Base-by-base conservation (phyloP, 2,329 filamentous ascomycete genomes). In the Aureobasidium sp. region DNA sequence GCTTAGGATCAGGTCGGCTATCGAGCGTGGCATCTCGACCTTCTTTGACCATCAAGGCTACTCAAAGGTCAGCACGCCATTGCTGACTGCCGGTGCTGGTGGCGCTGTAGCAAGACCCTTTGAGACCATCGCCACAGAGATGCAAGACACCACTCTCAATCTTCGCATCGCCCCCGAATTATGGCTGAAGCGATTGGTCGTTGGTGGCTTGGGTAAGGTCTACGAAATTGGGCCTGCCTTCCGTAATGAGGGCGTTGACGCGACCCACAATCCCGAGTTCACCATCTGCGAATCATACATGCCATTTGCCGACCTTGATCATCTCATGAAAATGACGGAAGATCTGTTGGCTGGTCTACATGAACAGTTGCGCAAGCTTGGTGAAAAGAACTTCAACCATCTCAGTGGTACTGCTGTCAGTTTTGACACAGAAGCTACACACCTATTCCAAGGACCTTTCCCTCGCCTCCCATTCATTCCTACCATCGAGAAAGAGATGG, bases 221-320 rank as follows among this genome's bases (percentile, higher is more conserved):
- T 98, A 94, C 64, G 93, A 98, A 70, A 90, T 98, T 59, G 93
- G 93, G 0, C 85, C 88, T 3, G 83, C 84, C 11, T 98, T 98
- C 70, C 82, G 93, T 38, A 98, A 98, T 66, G 93, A 98, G 72
- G 78, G 79, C 1, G 69, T 95, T 30, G 90, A 96, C 67, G 80
- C 79, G 25, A 95, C 89, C 0, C 93, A 98, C 67, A 98, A 98
- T 65, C 91, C 93, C 0, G 93, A 98, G 66, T 98, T 97, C 71
- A 93, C 88, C 39, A 97, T 88, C 56, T 97, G 91, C 74, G 93
- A 98, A 71, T 97, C 95, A 71, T 98, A 98, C 70, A 84, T 86
- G 57, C 85, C 90, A 2, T 94, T 90, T 63, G 83, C 85, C 56
- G 86, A 85, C 58, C 77, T 96, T 0, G 73, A 83, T 30, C 80